Percentiles rank a stretch among this genome's conserved stretches.
These are phyloP conservation scores for Rhizophora mangle DNA, from an alignment of 345 rosid genomes.

Conservation along the genomic window DNA sequence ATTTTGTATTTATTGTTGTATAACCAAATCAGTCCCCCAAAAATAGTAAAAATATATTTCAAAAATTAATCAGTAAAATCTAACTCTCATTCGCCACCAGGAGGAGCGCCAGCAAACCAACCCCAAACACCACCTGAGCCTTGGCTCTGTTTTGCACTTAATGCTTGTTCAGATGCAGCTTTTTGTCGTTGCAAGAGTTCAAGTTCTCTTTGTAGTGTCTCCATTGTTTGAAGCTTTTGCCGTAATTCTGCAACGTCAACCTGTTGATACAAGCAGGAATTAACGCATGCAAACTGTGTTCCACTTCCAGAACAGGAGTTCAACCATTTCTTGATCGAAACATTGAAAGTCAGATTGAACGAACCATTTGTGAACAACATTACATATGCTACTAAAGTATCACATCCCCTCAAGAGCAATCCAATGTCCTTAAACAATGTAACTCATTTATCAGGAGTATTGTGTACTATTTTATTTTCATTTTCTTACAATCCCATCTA, in stretches of 20 bases:
- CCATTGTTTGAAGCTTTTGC: slow-evolving; percentile 89
- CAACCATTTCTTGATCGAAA: not conserved
- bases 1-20: no score
- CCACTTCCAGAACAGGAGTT: not conserved
- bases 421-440: no score
- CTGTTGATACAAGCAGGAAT: slow-evolving; percentile 40
- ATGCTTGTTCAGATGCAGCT: slow-evolving; percentile 92
- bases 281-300: not conserved
- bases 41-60: not conserved
- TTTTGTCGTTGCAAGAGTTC: slow-evolving; percentile 91
- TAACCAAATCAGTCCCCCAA: not conserved
- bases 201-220: slow-evolving; percentile 78
- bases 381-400: not conserved
- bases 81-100: not conserved
- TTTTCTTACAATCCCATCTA: no score
- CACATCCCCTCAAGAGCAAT: no score
- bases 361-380: not conserved
- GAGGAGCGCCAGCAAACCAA: slow-evolving; percentile 87
- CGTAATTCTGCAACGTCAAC: slow-evolving; percentile 95
- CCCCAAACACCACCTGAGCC: slow-evolving; percentile 95
- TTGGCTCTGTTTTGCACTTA: slow-evolving; percentile 64
- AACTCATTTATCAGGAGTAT: no score
- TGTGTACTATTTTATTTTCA: no score
- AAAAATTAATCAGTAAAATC: slow-evolving; percentile 6
- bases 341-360: not conserved